Evolutionary conservation across 108 stramenopile genomes (phyloP).

Genomic region (Fistulifera pelliculosa): DNA sequence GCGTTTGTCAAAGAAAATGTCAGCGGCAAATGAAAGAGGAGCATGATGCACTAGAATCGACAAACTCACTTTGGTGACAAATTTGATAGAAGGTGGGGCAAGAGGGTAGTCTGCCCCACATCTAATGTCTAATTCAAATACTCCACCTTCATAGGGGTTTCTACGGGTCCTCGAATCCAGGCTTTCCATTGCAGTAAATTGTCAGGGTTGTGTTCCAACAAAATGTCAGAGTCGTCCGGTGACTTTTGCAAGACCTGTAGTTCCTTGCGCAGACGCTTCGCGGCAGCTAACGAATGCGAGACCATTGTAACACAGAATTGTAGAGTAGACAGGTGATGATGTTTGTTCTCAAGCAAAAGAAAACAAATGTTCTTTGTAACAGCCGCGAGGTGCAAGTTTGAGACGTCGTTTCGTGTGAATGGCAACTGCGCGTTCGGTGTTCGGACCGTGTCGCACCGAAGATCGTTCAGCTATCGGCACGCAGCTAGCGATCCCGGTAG

Average conservation of each 20-base stretch:
- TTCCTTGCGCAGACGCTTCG: slow-evolving; percentile 83
- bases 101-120: slow-evolving; percentile 88
- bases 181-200: slow-evolving; percentile 55
- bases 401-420: no score
- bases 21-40: neutral
- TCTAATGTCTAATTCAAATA: slow-evolving; percentile 78
- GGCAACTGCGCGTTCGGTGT: no score
- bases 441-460: no score
- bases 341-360: no score
- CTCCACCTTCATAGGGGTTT: slow-evolving; percentile 85
- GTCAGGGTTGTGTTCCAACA: slow-evolving; percentile 40
- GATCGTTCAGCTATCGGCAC: no score
- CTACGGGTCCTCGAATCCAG: slow-evolving; percentile 62
- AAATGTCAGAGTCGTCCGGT: slow-evolving; percentile 57
- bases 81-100: slow-evolving; percentile 83
- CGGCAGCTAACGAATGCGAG: slow-evolving; percentile 51
- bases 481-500: no score
- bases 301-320: slow-evolving; percentile 1
- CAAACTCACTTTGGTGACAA: slow-evolving; percentile 61
- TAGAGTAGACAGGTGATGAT: neutral
- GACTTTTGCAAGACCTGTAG: slow-evolving; percentile 62
- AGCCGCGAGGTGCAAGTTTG: no score
- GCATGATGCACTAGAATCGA: neutral
- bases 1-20: neutral
- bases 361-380: no score